phyloP scores from a whole-genome alignment of 768 basidiomycete genomes.

The Cyathus striatus region DNA sequence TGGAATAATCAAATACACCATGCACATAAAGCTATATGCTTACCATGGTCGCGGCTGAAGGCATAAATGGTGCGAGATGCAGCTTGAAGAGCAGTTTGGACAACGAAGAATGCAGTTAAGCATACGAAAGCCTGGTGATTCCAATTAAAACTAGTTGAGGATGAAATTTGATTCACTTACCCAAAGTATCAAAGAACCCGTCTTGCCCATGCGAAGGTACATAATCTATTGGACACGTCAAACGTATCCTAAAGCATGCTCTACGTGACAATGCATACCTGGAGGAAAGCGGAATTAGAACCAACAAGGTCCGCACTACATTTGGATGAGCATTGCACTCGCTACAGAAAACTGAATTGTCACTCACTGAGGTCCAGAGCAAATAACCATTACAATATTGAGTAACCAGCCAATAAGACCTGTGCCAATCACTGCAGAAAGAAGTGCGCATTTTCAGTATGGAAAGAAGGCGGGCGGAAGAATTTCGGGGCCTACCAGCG shows the following conservation, averaged over 20 bases:
- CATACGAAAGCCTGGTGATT: constrained; percentile 59
- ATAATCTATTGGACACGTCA: constrained; percentile 51
- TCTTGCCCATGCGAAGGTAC: constrained; percentile 67
- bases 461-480: too few relatives aligned
- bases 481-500: constrained; percentile 39
- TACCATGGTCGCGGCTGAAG: constrained; percentile 76
- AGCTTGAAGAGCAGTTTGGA: constrained; percentile 77
- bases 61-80: constrained; percentile 80
- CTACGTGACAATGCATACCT: constrained; percentile 26
- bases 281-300: constrained; percentile 69
- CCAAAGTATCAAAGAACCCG: constrained; percentile 77
- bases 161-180: constrained; percentile 25
- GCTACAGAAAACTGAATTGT: not conserved
- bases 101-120: constrained; percentile 83
- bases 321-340: not conserved
- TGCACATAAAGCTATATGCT: too few relatives aligned
- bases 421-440: constrained; percentile 56
- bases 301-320: constrained; percentile 60
- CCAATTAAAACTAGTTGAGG: too few relatives aligned
- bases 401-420: constrained; percentile 80
- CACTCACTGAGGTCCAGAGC: constrained; percentile 69
- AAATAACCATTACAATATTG: constrained; percentile 83
- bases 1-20: not conserved
- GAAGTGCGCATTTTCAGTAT: not conserved
- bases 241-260: not conserved